Conservation (phyloP, 1,284 basidiomycete genomes). For the Heterobasidion irregulare region DNA sequence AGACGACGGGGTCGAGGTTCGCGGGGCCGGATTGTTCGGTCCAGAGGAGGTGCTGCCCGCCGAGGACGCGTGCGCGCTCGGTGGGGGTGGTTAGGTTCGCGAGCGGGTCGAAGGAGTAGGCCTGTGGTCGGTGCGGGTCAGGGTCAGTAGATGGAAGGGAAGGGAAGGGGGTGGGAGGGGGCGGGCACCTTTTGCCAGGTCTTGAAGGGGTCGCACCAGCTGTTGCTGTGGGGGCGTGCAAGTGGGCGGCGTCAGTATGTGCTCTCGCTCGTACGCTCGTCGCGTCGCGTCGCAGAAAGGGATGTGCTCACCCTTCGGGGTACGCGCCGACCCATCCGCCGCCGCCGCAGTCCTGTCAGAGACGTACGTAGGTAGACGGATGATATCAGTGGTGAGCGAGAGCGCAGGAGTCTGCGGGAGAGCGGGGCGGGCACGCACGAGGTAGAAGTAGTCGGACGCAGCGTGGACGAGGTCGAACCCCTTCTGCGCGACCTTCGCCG, state of each 20-base stretch:
- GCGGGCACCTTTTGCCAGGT: conserved; percentile 56
- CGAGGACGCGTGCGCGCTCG: conserved; percentile 50
- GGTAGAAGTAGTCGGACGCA: conserved; percentile 50
- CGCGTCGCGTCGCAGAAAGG: not conserved
- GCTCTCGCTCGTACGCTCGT: too few species aligned
- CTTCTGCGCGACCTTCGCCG: conserved; percentile 32
- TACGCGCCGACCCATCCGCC: conserved; percentile 71
- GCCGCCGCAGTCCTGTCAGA: conserved; percentile 69
- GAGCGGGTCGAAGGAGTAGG: conserved; percentile 68
- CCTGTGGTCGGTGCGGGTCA: not conserved
- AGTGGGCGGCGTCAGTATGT: too few species aligned
- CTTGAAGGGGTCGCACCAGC: conserved; percentile 73
- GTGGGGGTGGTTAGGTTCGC: conserved; percentile 38
- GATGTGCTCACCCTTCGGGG: conserved; percentile 27
- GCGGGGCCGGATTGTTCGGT: conserved; percentile 65
- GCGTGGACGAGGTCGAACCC: conserved; percentile 45
- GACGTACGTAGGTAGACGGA: not conserved
- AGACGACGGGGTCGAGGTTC: conserved; percentile 66
- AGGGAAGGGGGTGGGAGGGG: conserved; percentile 4
- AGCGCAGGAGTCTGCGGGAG: too few species aligned
- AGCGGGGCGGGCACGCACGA: conserved; percentile 23
- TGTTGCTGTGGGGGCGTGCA: conserved; percentile 20
- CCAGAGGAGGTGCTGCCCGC: conserved; percentile 76
- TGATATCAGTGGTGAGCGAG: not conserved
- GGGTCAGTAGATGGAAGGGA: not conserved